These are phyloP conservation scores for Metschnikowia drakensbergensis DNA, from an alignment of 805 yeast genomes.

Conservation along the genomic window DNA sequence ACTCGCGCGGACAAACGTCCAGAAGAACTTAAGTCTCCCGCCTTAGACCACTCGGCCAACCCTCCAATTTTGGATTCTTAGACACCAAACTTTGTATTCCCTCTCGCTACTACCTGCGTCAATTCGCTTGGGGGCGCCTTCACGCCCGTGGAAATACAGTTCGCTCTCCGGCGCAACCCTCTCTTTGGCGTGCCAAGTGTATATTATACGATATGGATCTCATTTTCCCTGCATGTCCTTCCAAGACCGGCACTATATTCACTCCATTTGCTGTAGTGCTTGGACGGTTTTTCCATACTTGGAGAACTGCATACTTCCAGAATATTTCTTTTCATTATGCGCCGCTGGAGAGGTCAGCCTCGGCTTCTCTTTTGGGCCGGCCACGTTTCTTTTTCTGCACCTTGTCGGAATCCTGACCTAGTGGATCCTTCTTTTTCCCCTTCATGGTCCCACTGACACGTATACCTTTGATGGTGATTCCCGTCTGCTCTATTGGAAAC, in stretches of 20 bases:
- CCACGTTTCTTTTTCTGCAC: slow-evolving; percentile 13
- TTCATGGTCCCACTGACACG: slow-evolving; percentile 35
- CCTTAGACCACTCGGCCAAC: slow-evolving; percentile 53
- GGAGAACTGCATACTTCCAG: too few species aligned
- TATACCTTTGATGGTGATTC: slow-evolving; percentile 41
- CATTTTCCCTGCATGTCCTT: background rate
- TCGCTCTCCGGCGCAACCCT: too few species aligned
- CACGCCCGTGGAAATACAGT: too few species aligned
- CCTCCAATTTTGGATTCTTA: slow-evolving; percentile 26
- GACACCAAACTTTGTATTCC: too few species aligned
- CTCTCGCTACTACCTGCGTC: too few species aligned
- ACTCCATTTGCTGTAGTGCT: too few species aligned
- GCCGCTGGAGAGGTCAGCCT: background rate
- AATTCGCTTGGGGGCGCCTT: too few species aligned
- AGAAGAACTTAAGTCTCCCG: slow-evolving; percentile 49
- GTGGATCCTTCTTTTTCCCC: slow-evolving; percentile 7
- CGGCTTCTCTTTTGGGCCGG: slow-evolving; percentile 10
- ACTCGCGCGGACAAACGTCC: slow-evolving; percentile 50
- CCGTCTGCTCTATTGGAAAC: slow-evolving; percentile 45
- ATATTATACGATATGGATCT: background rate
- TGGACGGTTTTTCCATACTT: too few species aligned
- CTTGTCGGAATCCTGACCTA: slow-evolving; percentile 3
- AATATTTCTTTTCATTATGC: background rate
- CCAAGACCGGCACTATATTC: too few species aligned
- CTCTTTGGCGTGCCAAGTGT: too few species aligned